These are phyloP conservation scores for Trichoderma reesei DNA, from an alignment of 495 filamentous ascomycete genomes.

Conservation along the genomic window DNA sequence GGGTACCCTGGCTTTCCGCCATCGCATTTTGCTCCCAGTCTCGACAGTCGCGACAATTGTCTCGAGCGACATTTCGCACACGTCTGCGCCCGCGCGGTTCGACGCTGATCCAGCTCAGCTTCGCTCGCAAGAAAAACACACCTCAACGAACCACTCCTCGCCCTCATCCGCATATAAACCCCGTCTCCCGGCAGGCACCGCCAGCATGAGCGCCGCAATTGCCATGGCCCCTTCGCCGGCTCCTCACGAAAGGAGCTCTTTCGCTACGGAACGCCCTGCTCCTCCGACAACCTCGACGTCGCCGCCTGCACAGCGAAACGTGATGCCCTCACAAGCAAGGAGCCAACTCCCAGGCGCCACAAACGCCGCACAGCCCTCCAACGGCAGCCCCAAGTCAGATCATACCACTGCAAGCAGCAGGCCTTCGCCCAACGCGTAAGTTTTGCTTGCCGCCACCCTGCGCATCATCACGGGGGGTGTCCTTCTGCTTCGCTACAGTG, in stretches of 20 bases:
- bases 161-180: neutral
- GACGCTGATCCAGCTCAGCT: neutral
- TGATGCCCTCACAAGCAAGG: neutral
- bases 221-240: conserved; percentile 51
- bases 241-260: conserved; percentile 46
- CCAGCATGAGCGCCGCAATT: conserved; percentile 49
- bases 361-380: conserved; percentile 34
- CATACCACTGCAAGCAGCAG: conserved; percentile 36
- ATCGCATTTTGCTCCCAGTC: neutral
- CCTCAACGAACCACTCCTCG: neutral
- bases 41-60: neutral
- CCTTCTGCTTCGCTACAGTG: conserved; percentile 15
- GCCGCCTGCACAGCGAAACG: conserved; percentile 2
- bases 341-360: conserved; percentile 20
- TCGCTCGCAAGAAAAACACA: neutral
- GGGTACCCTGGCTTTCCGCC: neutral
- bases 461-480: neutral
- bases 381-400: conserved; percentile 38
- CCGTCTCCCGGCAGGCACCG: neutral
- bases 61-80: neutral
- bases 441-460: conserved; percentile 13
- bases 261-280: conserved; percentile 19
- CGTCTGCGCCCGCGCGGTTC: neutral
- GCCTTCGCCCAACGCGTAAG: conserved; percentile 44
- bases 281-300: conserved; percentile 3